phyloP scores from a whole-genome alignment of 257 asterid species.

The Echium plantagineum region DNA sequence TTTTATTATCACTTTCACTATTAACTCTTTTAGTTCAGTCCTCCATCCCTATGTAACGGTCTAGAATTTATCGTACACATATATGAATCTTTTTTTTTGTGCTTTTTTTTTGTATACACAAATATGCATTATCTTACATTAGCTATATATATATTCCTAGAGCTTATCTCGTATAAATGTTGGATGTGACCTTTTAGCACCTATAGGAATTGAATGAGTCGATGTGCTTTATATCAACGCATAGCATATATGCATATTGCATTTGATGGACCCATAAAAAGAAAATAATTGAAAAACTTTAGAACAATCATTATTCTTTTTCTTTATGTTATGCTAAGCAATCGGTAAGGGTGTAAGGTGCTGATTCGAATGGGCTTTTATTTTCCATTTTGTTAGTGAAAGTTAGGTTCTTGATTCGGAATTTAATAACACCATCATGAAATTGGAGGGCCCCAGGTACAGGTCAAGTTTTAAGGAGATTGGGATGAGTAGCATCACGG shows the following conservation, averaged over 20 bases:
- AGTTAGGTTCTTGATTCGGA: constrained; percentile 46
- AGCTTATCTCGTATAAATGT: neutral
- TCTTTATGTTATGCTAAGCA: constrained; percentile 13
- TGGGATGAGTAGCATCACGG: too few species aligned
- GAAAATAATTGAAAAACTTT: constrained; percentile 17
- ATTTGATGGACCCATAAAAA: constrained; percentile 26
- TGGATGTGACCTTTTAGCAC: neutral
- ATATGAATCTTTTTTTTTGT: too few species aligned
- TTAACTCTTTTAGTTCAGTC: too few species aligned
- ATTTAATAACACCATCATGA: constrained; percentile 13
- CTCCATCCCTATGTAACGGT: too few species aligned
- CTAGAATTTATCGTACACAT: too few species aligned
- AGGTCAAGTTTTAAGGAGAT: too few species aligned
- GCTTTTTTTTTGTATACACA: too few species aligned
- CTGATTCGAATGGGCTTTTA: constrained; percentile 24
- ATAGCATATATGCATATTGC: constrained; percentile 16
- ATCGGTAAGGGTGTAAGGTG: constrained; percentile 19
- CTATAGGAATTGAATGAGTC: constrained; percentile 11
- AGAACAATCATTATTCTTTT: constrained; percentile 2
- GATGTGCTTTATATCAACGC: constrained; percentile 31
- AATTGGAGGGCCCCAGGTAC: too few species aligned
- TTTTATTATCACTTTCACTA: too few species aligned
- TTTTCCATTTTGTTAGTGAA: constrained; percentile 13
- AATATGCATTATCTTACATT: too few species aligned
- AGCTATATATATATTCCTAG: too few species aligned